Evolutionary conservation across 352 stramenopile species (phyloP), one percentile per base, ranked within the genome.

Genomic region (Phytophthora syringae): DNA sequence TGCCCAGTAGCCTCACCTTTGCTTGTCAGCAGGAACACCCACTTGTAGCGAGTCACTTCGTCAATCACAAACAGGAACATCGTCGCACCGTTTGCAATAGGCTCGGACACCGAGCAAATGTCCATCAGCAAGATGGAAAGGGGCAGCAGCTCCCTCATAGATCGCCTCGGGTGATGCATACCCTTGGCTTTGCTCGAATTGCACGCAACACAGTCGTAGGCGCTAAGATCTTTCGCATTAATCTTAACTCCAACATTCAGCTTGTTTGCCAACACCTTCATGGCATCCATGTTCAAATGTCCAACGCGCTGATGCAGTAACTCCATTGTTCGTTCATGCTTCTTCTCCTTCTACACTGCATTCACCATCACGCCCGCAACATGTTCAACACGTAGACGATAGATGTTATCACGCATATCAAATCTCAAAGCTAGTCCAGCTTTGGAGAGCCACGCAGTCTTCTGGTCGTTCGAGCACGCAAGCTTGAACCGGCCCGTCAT

Each of bases 41-140:
- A 50, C 43, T 50, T 50, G 43, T 50, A 50, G 7, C 43, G 20
- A 4, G 43, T 50, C 3, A 13, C 22, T 13, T 50, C 43, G n/a
- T 50, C 1, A 0, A 50, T 1, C n/a, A 34, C 22, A 28, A 18
- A 50, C 22, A 50, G 2, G 21, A 27, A 34, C 43, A 50, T 50
- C 4, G 20, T 34, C 5, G 11, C 43, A 10, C 12, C 22, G 18
- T 7, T 50, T 7, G 43, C 43, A 18, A 22, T 30, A 32, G 20
- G 20, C 7, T 39, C 32, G 3, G 7, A 6, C 7, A 50, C 18
- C 7, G 43, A 50, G 15, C 18, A 34, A 4, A 50, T 15, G 2
- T 50, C 43, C 43, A 50, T 32, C 20, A 45, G 1, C 39, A 25
- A 45, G 39, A 45, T 12, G 6, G 16, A 21, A 15, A 45, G 39